phyloP scores from a whole-genome alignment of 345 rosid species.

The Dovyalis caffra region DNA sequence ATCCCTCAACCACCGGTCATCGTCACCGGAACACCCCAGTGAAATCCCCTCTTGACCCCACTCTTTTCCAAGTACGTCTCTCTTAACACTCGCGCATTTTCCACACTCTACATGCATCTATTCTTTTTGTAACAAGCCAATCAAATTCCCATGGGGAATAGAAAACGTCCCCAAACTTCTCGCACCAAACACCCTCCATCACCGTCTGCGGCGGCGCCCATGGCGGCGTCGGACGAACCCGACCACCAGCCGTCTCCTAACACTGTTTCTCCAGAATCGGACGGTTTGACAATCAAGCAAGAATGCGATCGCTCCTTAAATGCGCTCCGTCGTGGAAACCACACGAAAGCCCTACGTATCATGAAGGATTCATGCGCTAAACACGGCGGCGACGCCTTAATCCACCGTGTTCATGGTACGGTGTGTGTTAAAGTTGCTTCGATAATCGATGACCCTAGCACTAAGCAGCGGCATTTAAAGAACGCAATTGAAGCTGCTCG shows the following conservation, averaged over 20 bases:
- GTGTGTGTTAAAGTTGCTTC: conserved; percentile 71
- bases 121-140: conserved; percentile 11
- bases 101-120: not conserved
- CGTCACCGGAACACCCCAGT: not conserved
- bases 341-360: conserved; percentile 74
- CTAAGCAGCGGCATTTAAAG: conserved; percentile 65
- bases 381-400: conserved; percentile 55
- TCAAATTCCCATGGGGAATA: conserved; percentile 65
- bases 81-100: not conserved
- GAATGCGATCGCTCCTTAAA: conserved; percentile 87
- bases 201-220: conserved; percentile 17
- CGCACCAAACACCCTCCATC: conserved; percentile 51
- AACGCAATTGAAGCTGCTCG: conserved; percentile 73
- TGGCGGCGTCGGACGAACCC: conserved; percentile 8
- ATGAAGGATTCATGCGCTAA: conserved; percentile 73
- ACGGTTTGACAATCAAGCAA: conserved; percentile 44
- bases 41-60: conserved; percentile 22
- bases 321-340: conserved; percentile 81
- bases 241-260: not conserved
- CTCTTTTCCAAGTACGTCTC: conserved; percentile 25
- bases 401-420: conserved; percentile 83
- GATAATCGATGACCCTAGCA: conserved; percentile 64
- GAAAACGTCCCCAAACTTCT: conserved; percentile 56
- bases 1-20: conserved; percentile 29
- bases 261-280: conserved; percentile 14